phyloP scores from a whole-genome alignment of 140 eudicot genomes.

The Stevia rebaudiana region DNA sequence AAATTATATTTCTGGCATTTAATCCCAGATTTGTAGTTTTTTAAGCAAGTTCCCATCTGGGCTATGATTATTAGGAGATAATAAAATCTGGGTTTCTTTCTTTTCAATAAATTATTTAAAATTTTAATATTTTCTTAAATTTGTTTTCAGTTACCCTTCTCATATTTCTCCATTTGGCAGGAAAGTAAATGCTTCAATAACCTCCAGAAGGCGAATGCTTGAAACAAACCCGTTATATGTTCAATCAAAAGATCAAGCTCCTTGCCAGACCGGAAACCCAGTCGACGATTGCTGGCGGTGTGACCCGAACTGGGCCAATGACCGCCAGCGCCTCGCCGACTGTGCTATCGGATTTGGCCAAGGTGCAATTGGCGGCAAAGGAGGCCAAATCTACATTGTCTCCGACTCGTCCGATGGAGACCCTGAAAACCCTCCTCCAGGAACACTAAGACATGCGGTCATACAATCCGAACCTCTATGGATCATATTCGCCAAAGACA shows the following conservation, averaged over 20 bases:
- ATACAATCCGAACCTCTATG: slow-evolving; percentile 66
- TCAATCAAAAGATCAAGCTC: slow-evolving; percentile 29
- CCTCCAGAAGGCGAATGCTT: slow-evolving; percentile 44
- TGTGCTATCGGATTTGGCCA: slow-evolving; percentile 79
- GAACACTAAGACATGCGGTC: slow-evolving; percentile 70
- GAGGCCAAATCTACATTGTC: slow-evolving; percentile 60
- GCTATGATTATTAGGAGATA: slow-evolving; percentile 10
- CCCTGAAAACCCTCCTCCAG: slow-evolving; percentile 52
- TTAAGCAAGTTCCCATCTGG: slow-evolving; percentile 16
- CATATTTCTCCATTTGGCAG: slow-evolving; percentile 25
- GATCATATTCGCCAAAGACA: slow-evolving; percentile 57
- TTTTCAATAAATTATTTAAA: neutral
- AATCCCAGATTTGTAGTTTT: neutral
- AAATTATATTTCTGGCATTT: neutral
- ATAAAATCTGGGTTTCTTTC: slow-evolving; percentile 24
- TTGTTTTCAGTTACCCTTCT: slow-evolving; percentile 9
- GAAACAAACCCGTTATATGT: slow-evolving; percentile 14
- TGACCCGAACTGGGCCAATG: slow-evolving; percentile 67
- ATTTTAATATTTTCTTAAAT: neutral
- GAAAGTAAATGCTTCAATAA: slow-evolving; percentile 46
- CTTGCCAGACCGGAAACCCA: slow-evolving; percentile 76
- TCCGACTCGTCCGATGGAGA: slow-evolving; percentile 60
- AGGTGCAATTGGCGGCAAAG: slow-evolving; percentile 71
- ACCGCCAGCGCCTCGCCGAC: slow-evolving; percentile 74
- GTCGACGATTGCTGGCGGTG: slow-evolving; percentile 89